These are phyloP conservation scores for Cordyceps militaris DNA, from an alignment of 2,329 filamentous ascomycete genomes.

Conservation along the genomic window DNA sequence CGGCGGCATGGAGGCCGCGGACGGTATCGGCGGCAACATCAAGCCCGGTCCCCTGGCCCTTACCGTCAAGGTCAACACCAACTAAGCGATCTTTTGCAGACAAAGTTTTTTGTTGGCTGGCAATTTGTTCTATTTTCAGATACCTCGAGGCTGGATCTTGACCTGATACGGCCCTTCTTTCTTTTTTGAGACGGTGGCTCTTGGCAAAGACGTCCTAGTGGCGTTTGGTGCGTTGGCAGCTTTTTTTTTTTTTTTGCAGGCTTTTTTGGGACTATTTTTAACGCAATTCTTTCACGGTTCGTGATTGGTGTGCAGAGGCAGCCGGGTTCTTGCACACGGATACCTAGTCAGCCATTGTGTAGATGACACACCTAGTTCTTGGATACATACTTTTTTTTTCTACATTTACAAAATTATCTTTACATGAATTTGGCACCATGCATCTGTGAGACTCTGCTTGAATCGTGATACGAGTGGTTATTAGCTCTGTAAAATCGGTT, in stretches of 20 bases:
- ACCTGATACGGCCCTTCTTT: neutral
- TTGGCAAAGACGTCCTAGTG: slow-evolving; percentile 12
- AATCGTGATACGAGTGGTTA: neutral
- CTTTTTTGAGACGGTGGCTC: neutral
- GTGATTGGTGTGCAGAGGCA: slow-evolving; percentile 5
- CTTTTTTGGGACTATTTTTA: slow-evolving; percentile 6
- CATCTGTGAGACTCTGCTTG: neutral
- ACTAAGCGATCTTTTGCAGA: slow-evolving; percentile 10
- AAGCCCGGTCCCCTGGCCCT: slow-evolving; percentile 23
- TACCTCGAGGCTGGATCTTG: slow-evolving; percentile 11
- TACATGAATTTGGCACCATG: neutral
- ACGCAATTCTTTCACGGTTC: neutral
- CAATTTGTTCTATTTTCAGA: slow-evolving; percentile 4
- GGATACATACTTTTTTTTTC: slow-evolving; percentile 12
- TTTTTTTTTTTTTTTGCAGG: neutral
- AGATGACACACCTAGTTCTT: slow-evolving; percentile 12
- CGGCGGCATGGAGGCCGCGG: slow-evolving; percentile 28
- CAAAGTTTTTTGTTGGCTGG: neutral
- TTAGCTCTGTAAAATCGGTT: neutral
- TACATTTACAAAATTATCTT: neutral
- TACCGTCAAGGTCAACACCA: slow-evolving; percentile 24
- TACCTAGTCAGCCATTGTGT: neutral
- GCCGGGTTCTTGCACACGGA: neutral
- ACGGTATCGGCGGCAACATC: slow-evolving; percentile 37
- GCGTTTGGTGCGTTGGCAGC: slow-evolving; percentile 12